phyloP scores from a whole-genome alignment of 768 basidiomycete species.

The Kwoniella botswanensis region DNA sequence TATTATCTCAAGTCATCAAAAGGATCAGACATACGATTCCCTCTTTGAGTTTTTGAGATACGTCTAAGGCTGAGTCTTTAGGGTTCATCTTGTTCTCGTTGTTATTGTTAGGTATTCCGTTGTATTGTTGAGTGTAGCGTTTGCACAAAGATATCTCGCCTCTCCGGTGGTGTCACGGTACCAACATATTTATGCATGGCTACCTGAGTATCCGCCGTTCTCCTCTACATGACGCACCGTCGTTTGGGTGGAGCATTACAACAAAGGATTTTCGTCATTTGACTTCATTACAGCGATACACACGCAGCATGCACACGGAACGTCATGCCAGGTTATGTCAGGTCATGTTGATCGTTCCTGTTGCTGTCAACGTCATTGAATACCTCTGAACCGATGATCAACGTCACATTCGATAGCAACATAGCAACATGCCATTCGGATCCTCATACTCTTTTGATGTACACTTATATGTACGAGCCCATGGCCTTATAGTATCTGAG shows the following conservation, averaged over 20 bases:
- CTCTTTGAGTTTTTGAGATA: constrained; percentile 12
- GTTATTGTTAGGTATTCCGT: neutral
- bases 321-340: neutral
- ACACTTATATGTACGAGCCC: no score
- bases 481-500: no score
- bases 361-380: neutral
- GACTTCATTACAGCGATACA: neutral
- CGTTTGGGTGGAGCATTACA: neutral
- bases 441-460: no score
- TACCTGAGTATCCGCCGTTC: neutral
- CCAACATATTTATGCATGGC: neutral
- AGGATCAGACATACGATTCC: constrained; percentile 2
- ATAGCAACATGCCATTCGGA: no score
- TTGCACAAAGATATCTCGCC: no score
- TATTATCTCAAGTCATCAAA: neutral
- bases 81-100: constrained; percentile 2
- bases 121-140: neutral
- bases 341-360: constrained; percentile 1
- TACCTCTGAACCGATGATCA: neutral
- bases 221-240: neutral
- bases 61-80: constrained; percentile 6
- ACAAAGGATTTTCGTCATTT: constrained; percentile 17
- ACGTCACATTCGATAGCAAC: no score
- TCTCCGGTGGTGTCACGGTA: neutral
- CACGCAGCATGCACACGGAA: neutral